Evolutionary conservation across 306 rosid species (phyloP).

Genomic region (Trifolium repens): DNA sequence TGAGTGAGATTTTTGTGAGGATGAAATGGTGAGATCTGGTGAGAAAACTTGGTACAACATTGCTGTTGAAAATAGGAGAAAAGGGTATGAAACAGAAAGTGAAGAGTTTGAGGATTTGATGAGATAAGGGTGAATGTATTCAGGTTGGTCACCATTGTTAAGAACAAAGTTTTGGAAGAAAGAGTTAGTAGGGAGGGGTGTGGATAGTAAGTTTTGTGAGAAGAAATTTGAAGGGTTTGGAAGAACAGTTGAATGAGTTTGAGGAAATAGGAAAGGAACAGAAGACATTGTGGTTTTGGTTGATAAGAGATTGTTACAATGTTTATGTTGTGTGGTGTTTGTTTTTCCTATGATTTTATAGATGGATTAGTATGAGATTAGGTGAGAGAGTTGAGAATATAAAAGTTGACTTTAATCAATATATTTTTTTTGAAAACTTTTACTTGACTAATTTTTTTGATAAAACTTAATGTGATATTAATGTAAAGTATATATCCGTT

Average conservation of each 20-base stretch:
- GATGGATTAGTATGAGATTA: not conserved
- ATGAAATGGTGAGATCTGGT: constrained; percentile 69
- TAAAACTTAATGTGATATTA: not conserved
- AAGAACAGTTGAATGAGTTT: constrained; percentile 61
- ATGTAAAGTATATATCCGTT: not conserved
- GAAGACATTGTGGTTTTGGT: constrained; percentile 36
- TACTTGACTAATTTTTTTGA: no score
- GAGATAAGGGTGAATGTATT: constrained; percentile 83
- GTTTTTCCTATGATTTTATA: not conserved
- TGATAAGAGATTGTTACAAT: not conserved
- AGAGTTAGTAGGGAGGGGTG: constrained; percentile 83
- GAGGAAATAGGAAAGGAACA: constrained; percentile 68
- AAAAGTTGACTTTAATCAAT: not conserved
- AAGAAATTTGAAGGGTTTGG: constrained; percentile 81
- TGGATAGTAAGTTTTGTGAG: constrained; percentile 60
- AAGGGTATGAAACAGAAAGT: constrained; percentile 68
- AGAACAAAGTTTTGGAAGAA: constrained; percentile 84
- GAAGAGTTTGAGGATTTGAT: constrained; percentile 62
- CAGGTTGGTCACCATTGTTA: constrained; percentile 72
- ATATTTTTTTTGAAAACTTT: not conserved
- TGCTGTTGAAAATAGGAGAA: constrained; percentile 56
- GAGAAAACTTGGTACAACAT: constrained; percentile 62
- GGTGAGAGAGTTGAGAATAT: not conserved
- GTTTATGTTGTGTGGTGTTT: not conserved
- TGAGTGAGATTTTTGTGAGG: constrained; percentile 34